These are phyloP conservation scores for Exophiala phaeomuriformis DNA, from an alignment of 2,329 filamentous ascomycete species.

Conservation along the genomic window DNA sequence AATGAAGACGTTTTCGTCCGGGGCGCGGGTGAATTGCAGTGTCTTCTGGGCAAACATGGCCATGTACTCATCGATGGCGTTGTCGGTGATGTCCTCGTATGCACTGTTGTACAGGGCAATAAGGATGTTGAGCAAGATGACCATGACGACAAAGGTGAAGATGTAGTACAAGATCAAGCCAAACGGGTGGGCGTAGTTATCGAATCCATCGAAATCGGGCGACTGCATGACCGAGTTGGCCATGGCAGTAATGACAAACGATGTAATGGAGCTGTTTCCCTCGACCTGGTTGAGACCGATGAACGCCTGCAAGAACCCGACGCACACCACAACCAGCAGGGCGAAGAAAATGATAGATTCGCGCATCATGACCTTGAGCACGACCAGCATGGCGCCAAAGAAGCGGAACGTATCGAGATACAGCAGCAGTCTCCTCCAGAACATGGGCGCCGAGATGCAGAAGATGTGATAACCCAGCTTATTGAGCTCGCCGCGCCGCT, in stretches of 20 bases:
- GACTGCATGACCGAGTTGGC: slow-evolving; percentile 85
- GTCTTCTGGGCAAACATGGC: slow-evolving; percentile 90
- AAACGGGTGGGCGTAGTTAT: slow-evolving; percentile 85
- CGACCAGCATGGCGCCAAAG: slow-evolving; percentile 96
- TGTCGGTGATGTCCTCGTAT: slow-evolving; percentile 87
- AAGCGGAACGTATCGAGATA: slow-evolving; percentile 92
- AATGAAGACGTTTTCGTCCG: slow-evolving; percentile 97
- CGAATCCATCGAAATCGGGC: slow-evolving; percentile 83
- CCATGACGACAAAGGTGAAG: slow-evolving; percentile 96
- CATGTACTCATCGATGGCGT: slow-evolving; percentile 92
- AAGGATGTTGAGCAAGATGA: slow-evolving; percentile 86
- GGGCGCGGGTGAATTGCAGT: slow-evolving; percentile 91
- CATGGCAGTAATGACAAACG: slow-evolving; percentile 50
- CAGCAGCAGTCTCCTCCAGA: slow-evolving; percentile 86
- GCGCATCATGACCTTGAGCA: slow-evolving; percentile 91
- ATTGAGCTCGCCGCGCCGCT: slow-evolving; percentile 58
- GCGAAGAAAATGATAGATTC: slow-evolving; percentile 95
- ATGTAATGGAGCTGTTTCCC: slow-evolving; percentile 49
- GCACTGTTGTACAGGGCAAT: slow-evolving; percentile 96
- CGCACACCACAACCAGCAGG: slow-evolving; percentile 70
- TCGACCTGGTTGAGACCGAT: slow-evolving; percentile 83
- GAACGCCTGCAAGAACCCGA: slow-evolving; percentile 81
- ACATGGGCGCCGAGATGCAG: slow-evolving; percentile 89
- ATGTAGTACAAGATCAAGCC: slow-evolving; percentile 94
- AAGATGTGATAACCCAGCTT: slow-evolving; percentile 86